Evolutionary conservation across 2,329 filamentous ascomycete genomes (phyloP).

Genomic region (Alternaria conjuncta): DNA sequence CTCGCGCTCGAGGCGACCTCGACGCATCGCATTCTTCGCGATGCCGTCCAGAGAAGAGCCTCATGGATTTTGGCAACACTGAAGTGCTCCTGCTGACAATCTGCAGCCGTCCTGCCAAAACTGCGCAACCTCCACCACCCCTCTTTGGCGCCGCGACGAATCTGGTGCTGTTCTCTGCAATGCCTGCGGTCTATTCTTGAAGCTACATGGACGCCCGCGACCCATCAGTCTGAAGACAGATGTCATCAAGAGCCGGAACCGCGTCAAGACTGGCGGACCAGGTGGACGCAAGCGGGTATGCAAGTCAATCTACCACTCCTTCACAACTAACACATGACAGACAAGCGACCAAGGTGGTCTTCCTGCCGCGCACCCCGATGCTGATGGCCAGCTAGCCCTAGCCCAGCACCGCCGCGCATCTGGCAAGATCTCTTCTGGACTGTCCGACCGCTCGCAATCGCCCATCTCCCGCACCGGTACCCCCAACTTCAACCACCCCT

Average conservation of each 20-base stretch:
- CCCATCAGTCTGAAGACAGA: conserved; percentile 98
- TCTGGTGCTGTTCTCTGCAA: conserved; percentile 96
- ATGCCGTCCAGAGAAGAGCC: not conserved
- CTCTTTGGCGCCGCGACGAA: conserved; percentile 97
- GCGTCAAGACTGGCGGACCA: conserved; percentile 86
- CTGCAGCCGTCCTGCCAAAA: conserved; percentile 91
- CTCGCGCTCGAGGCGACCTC: not conserved
- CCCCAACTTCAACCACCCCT: conserved; percentile 70
- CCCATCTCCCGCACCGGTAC: conserved; percentile 81
- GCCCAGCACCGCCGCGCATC: conserved; percentile 69
- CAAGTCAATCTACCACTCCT: conserved; percentile 21
- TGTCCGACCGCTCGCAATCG: conserved; percentile 76
- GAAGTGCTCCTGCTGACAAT: conserved; percentile 18
- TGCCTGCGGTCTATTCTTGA: conserved; percentile 95
- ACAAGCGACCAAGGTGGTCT: conserved; percentile 61
- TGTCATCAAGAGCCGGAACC: conserved; percentile 98
- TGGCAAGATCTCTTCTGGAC: conserved; percentile 74
- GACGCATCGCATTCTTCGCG: not conserved
- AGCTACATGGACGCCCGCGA: conserved; percentile 90
- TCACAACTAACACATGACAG: conserved; percentile 22
- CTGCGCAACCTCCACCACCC: conserved; percentile 93
- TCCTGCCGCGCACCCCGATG: conserved; percentile 60
- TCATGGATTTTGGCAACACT: not conserved
- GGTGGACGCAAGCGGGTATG: conserved; percentile 82
- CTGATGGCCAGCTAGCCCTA: conserved; percentile 61